Evolutionary conservation across 2,329 filamentous ascomycete genomes (phyloP).

Genomic region (Zelopaecilomyces penicillatus): DNA sequence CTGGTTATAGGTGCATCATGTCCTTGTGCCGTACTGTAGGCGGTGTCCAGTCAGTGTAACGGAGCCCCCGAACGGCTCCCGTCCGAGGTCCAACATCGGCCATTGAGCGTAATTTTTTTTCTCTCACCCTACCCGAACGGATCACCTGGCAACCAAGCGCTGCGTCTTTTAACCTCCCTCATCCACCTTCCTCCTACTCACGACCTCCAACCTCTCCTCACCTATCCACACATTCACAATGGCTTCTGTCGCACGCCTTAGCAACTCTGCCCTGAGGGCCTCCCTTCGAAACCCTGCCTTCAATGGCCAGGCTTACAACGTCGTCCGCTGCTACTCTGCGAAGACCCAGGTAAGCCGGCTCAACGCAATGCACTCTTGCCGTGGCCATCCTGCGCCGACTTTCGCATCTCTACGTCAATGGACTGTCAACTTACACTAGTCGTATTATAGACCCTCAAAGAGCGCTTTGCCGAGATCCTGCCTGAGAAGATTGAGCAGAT

Average conservation of each 20-base stretch:
- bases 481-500: slow-evolving; percentile 98
- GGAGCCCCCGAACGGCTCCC: background rate
- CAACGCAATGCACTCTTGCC: background rate
- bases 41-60: slow-evolving; percentile 1
- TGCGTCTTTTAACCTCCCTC: slow-evolving; percentile 31
- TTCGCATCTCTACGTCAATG: too few species aligned
- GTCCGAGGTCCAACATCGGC: slow-evolving; percentile 9
- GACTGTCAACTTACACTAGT: slow-evolving; percentile 8
- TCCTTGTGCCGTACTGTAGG: too few species aligned
- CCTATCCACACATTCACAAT: slow-evolving; percentile 41
- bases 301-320: slow-evolving; percentile 68
- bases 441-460: slow-evolving; percentile 73
- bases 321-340: slow-evolving; percentile 82
- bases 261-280: slow-evolving; percentile 73
- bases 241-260: slow-evolving; percentile 75
- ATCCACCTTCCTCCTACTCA: slow-evolving; percentile 19
- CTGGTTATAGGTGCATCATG: too few species aligned
- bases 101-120: slow-evolving; percentile 17
- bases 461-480: slow-evolving; percentile 92
- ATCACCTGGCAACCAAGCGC: slow-evolving; percentile 6
- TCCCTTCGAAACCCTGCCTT: slow-evolving; percentile 60
- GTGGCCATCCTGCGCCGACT: background rate
- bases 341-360: slow-evolving; percentile 67
- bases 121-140: background rate
- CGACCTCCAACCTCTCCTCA: slow-evolving; percentile 4